These are phyloP conservation scores for Tulasnella sp. DNA, from an alignment of 768 basidiomycete genomes.

Conservation along the genomic window DNA sequence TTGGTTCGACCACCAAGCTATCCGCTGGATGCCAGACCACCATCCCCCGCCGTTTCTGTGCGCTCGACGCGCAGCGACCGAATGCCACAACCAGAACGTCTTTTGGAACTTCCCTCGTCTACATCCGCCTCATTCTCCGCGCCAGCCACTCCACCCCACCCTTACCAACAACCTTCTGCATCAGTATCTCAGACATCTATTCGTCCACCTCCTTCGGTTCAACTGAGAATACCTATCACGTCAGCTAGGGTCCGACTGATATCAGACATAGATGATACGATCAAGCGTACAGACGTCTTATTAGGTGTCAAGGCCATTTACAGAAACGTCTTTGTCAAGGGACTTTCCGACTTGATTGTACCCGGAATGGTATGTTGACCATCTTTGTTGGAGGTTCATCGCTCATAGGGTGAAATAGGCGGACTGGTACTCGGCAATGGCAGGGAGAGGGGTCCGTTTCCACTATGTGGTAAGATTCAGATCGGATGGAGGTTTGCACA, in stretches of 20 bases:
- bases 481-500: constrained; percentile 3
- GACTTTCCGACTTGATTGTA: constrained; percentile 67
- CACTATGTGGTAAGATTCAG: constrained; percentile 72
- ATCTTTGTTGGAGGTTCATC: constrained; percentile 62
- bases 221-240: constrained; percentile 40
- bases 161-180: background rate
- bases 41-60: background rate
- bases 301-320: constrained; percentile 76
- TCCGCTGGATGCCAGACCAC: background rate
- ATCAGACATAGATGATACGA: constrained; percentile 91
- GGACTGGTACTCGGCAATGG: constrained; percentile 29
- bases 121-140: background rate
- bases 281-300: constrained; percentile 72
- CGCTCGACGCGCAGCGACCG: too few species aligned
- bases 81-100: too few species aligned
- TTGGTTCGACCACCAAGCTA: background rate
- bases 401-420: constrained; percentile 23
- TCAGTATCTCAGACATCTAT: background rate
- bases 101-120: background rate
- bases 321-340: constrained; percentile 85
- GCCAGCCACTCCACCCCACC: background rate
- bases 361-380: constrained; percentile 65
- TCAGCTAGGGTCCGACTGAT: constrained; percentile 66
- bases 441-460: constrained; percentile 55
- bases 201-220: constrained; percentile 7